These are phyloP conservation scores for Novymonas esmeraldas DNA, from an alignment of 208 protist species.

Conservation along the genomic window DNA sequence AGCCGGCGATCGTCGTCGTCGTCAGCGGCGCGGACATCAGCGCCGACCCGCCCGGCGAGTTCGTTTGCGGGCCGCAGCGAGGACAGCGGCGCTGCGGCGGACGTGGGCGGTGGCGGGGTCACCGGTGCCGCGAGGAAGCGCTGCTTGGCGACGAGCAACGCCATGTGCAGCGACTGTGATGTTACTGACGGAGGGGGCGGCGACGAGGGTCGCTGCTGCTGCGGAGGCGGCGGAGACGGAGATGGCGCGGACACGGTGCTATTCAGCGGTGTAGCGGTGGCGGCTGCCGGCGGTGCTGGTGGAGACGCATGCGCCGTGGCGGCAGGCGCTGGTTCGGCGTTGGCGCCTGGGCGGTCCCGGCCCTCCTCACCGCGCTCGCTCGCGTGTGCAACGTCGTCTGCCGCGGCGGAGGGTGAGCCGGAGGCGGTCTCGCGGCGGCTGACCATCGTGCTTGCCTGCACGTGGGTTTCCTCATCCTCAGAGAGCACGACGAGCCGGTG, in stretches of 20 bases:
- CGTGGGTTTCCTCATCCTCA: background rate
- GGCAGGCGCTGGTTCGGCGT: no score
- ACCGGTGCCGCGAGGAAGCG: constrained; percentile 14
- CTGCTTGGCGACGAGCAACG: constrained; percentile 36
- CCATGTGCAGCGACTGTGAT: constrained; percentile 29
- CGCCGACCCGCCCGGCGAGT: constrained; percentile 6
- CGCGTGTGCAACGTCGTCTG: no score
- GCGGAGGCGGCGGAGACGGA: background rate
- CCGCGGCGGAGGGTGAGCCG: background rate
- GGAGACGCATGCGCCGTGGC: background rate
- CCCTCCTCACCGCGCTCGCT: no score
- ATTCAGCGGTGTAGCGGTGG: background rate
- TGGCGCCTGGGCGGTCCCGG: no score
- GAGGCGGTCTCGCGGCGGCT: background rate
- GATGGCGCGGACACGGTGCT: background rate
- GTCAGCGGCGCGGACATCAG: background rate
- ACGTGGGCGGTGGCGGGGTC: background rate
- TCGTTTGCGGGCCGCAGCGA: background rate
- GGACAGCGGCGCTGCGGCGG: no score
- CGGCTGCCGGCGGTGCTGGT: background rate
- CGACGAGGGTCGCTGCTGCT: background rate
- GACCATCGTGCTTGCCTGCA: background rate
- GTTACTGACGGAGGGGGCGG: background rate
- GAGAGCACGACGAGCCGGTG: constrained; percentile 9
- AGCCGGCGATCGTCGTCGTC: constrained; percentile 1